Evolutionary conservation across 2,329 filamentous ascomycete species (phyloP).

Genomic region (Alternaria dauci): DNA sequence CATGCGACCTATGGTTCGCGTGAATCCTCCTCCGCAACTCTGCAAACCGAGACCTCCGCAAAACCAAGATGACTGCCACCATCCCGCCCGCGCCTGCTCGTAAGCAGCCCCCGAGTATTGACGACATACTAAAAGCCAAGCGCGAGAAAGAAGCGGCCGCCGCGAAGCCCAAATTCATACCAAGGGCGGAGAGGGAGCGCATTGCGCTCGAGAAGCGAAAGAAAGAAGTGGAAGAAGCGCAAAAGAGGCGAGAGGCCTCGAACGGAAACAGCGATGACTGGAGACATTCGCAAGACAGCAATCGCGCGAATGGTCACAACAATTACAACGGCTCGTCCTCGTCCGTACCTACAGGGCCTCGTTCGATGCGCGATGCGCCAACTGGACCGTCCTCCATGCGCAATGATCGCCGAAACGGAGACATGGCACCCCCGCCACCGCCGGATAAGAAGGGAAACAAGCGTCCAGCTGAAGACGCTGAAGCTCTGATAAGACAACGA

Average conservation of each 20-base stretch:
- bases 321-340: constrained; percentile 13
- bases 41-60: neutral
- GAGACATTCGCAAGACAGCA: constrained; percentile 14
- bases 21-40: neutral
- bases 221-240: constrained; percentile 72
- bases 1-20: constrained; percentile 11
- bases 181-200: constrained; percentile 81
- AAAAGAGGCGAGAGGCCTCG: constrained; percentile 59
- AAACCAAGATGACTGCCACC: constrained; percentile 8
- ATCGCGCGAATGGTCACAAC: constrained; percentile 21
- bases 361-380: constrained; percentile 69
- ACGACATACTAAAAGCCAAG: constrained; percentile 85
- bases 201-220: constrained; percentile 79
- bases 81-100: constrained; percentile 44
- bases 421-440: constrained; percentile 63
- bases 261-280: constrained; percentile 10
- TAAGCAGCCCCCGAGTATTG: constrained; percentile 74
- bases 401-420: constrained; percentile 45
- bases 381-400: constrained; percentile 78
- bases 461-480: constrained; percentile 67
- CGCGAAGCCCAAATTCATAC: constrained; percentile 86
- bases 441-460: constrained; percentile 47
- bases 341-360: constrained; percentile 74
- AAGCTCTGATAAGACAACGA: constrained; percentile 75
- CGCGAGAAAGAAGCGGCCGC: constrained; percentile 84